Evolutionary conservation across 352 stramenopile species (phyloP).

Genomic region (Phytophthora melonis): DNA sequence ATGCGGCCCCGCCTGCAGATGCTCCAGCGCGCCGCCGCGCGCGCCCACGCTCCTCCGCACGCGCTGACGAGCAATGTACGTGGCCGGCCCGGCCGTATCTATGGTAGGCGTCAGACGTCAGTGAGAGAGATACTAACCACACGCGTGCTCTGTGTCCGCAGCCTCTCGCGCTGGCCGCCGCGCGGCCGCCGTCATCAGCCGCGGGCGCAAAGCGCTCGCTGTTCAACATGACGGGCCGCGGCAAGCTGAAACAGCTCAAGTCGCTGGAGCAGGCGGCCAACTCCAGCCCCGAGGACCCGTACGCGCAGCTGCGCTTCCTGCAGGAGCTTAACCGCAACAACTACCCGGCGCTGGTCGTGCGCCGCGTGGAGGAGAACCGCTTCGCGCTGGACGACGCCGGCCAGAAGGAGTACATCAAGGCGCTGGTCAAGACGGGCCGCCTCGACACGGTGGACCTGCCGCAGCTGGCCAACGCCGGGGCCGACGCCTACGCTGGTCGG

Average conservation of each 20-base stretch:
- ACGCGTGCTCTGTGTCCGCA: not conserved
- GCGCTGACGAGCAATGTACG: slow-evolving; percentile 22
- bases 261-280: slow-evolving; percentile 86
- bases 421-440: slow-evolving; percentile 88
- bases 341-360: slow-evolving; percentile 86
- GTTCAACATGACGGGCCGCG: slow-evolving; percentile 83
- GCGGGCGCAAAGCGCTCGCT: slow-evolving; percentile 55
- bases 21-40: slow-evolving; percentile 40
- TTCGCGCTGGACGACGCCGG: slow-evolving; percentile 84
- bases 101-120: not conserved
- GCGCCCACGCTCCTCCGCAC: slow-evolving; percentile 5
- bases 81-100: not conserved
- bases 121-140: too few species aligned
- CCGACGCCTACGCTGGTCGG: slow-evolving; percentile 23
- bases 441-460: slow-evolving; percentile 83
- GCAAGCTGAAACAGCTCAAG: slow-evolving; percentile 87
- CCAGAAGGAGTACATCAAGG: slow-evolving; percentile 92
- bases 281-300: slow-evolving; percentile 73
- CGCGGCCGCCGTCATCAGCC: slow-evolving; percentile 5
- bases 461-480: slow-evolving; percentile 52
- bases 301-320: slow-evolving; percentile 83
- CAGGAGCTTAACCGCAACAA: slow-evolving; percentile 90
- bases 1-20: slow-evolving; percentile 50
- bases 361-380: slow-evolving; percentile 84
- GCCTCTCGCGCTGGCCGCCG: not conserved